These are phyloP conservation scores for Viridothelium virens DNA, from an alignment of 495 filamentous ascomycete genomes.

Conservation along the genomic window DNA sequence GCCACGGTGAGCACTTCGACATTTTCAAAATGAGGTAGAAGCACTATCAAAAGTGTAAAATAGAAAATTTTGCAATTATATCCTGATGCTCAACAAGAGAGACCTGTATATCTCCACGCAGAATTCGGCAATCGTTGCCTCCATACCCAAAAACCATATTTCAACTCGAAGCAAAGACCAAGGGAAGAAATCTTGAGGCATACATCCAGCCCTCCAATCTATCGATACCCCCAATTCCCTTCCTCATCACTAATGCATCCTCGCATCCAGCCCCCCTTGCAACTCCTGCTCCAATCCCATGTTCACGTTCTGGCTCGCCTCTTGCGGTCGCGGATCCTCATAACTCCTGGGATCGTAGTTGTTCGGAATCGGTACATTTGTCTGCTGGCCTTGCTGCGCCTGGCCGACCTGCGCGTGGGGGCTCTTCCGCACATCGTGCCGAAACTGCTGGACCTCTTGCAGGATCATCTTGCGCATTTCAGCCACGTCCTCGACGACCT, in stretches of 20 bases:
- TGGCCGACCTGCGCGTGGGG: constrained; percentile 41
- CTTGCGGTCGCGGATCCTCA: constrained; percentile 84
- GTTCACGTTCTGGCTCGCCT: constrained; percentile 48
- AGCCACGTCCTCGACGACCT: constrained; percentile 81
- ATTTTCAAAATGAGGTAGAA: background rate
- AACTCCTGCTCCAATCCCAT: constrained; percentile 76
- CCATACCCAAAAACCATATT: background rate
- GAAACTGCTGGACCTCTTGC: constrained; percentile 80
- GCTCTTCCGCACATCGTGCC: constrained; percentile 60
- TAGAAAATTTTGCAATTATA: background rate
- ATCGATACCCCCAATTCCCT: background rate
- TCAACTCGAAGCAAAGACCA: too few species aligned
- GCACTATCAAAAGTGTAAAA: background rate
- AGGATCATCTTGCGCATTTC: constrained; percentile 98
- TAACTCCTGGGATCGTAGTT: constrained; percentile 62
- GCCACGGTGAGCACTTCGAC: too few species aligned
- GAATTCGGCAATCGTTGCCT: background rate
- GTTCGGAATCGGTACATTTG: constrained; percentile 66
- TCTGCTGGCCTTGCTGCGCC: constrained; percentile 38
- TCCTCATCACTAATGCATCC: constrained; percentile 15
- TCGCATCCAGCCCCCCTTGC: constrained; percentile 68
- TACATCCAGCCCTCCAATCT: background rate
- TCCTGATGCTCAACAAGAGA: too few species aligned
- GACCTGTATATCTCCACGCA: too few species aligned
- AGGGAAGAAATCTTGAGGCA: background rate